Base-by-base conservation (phyloP, 805 yeast species). In the Scheffersomyces amazonensis region DNA sequence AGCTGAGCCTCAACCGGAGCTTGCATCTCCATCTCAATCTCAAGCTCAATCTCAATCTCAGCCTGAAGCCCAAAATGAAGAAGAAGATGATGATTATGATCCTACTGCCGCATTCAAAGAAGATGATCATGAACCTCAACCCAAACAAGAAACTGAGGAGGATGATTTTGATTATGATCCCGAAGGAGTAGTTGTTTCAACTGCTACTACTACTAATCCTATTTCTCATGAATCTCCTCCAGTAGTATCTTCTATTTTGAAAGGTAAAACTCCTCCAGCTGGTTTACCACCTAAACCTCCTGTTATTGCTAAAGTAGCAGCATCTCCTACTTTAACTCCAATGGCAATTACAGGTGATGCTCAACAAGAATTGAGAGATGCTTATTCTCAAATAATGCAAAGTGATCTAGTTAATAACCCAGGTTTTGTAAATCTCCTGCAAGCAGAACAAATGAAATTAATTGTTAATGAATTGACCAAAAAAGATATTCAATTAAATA, bases 391-490 rank as follows among this genome's bases (percentile, higher is more conserved):
- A 2, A 54, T 66, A 25, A 58, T 62, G 62, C 54, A 55, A 19
- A 60, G 63, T 39, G 69, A 64, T 19, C 29, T 59, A 8, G 62
- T 60, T 11, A 55, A 54, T 28, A 58, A 59, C 42, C 66, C 66
- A 8, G 49, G 54, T n/a, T 67, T 69, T 31, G 54, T 60, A 6
- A 60, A 64, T 33, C 64, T 74, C 25, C 39, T 63, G 5, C 60
- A 58, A 34, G 54, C 43, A 15, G 60, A 66, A 24, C 71, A 64
- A 36, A 54, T 58, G 57, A 50, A 40, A 33, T 49, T 52, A 41
- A 60, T 58, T 23, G 56, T 47, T 58, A 64, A 45, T 7, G 58
- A 61, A 43, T 75, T 69, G 49, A 70, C 60, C 40, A 61, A 52
- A 42, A 66, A 58, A n/a, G 65, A 55, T 35, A 59, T 63, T 34